Percentiles rank a stretch among this genome's conserved stretches.
Evolutionary conservation across 495 filamentous ascomycete genomes (phyloP).

Genomic region (Clohesyomyces aquaticus): DNA sequence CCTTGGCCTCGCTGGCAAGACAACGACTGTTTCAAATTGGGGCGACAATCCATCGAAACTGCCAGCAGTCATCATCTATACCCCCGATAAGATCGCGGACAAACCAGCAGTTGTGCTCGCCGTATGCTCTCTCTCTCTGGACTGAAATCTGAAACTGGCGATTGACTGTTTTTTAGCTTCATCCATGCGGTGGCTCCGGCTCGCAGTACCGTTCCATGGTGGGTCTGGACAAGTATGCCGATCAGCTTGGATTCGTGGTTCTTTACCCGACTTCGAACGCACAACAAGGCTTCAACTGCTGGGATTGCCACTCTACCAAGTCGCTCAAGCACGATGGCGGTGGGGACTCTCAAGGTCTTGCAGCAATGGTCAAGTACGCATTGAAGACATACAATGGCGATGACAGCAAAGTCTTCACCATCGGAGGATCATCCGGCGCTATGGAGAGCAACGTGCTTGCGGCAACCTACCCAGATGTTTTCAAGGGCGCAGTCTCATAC

Average conservation of each 20-base stretch:
- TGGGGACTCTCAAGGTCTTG: conserved; percentile 61
- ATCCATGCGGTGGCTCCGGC: conserved; percentile 55
- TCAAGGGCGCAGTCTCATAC: conserved; percentile 54
- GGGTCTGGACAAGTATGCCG: conserved; percentile 55
- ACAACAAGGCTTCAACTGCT: conserved; percentile 54
- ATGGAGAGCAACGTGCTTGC: conserved; percentile 55
- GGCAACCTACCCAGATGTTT: conserved; percentile 48
- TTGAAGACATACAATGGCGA: conserved; percentile 55
- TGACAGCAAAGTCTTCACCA: conserved; percentile 51
- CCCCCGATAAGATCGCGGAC: conserved; percentile 6
- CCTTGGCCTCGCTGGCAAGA: background rate
- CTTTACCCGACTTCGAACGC: conserved; percentile 54
- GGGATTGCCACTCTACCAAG: conserved; percentile 60
- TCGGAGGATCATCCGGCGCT: conserved; percentile 59
- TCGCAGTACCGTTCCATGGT: conserved; percentile 53
- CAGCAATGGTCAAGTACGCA: conserved; percentile 61
- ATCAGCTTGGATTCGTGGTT: conserved; percentile 33
- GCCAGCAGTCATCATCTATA: background rate
- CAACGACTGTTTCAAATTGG: background rate
- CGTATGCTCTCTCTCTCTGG: conserved; percentile 40
- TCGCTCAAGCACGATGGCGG: conserved; percentile 61
- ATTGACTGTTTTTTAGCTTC: no score
- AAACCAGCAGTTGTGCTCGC: conserved; percentile 10
- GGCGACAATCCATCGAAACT: conserved; percentile 10
- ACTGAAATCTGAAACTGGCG: background rate